Evolutionary conservation across 2,329 filamentous ascomycete genomes (phyloP).

Genomic region (Cladosporium sp.): DNA sequence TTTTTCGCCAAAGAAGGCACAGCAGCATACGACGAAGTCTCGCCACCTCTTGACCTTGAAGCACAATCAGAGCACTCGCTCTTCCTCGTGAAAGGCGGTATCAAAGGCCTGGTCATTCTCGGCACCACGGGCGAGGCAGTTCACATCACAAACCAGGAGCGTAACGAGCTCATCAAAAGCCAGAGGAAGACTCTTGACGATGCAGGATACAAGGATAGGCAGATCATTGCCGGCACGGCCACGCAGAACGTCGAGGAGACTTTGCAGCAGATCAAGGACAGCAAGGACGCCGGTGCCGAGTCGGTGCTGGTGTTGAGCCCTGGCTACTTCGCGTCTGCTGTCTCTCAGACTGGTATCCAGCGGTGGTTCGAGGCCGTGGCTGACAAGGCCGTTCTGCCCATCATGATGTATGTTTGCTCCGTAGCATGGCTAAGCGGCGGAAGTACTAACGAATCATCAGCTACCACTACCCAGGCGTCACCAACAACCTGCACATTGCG

Average conservation of each 20-base stretch:
- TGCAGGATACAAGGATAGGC: conserved; percentile 55
- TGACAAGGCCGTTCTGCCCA: conserved; percentile 55
- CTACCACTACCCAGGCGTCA: conserved; percentile 66
- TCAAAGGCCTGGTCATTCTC: conserved; percentile 58
- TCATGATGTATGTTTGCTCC: conserved; percentile 48
- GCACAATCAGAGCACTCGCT: conserved; percentile 57
- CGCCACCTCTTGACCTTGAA: conserved; percentile 53
- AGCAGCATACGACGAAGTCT: conserved; percentile 41
- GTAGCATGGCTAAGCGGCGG: neutral
- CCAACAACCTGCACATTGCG: conserved; percentile 58
- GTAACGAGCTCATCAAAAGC: conserved; percentile 51
- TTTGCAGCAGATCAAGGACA: conserved; percentile 53
- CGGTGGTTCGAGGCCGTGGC: conserved; percentile 61
- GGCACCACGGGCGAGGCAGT: conserved; percentile 63
- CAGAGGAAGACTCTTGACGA: conserved; percentile 53
- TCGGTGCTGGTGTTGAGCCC: conserved; percentile 62
- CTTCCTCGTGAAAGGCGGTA: conserved; percentile 57
- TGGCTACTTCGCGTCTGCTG: conserved; percentile 60
- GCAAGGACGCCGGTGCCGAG: conserved; percentile 54
- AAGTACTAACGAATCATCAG: conserved; percentile 21
- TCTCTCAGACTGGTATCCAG: conserved; percentile 55
- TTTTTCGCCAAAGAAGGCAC: conserved; percentile 55
- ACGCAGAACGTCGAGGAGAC: conserved; percentile 61
- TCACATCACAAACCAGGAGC: conserved; percentile 57
- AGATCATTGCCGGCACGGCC: conserved; percentile 60